Evolutionary conservation across 345 rosid species (phyloP), one percentile per base, ranked within the genome.

Genomic region (Arabis alpina): DNA sequence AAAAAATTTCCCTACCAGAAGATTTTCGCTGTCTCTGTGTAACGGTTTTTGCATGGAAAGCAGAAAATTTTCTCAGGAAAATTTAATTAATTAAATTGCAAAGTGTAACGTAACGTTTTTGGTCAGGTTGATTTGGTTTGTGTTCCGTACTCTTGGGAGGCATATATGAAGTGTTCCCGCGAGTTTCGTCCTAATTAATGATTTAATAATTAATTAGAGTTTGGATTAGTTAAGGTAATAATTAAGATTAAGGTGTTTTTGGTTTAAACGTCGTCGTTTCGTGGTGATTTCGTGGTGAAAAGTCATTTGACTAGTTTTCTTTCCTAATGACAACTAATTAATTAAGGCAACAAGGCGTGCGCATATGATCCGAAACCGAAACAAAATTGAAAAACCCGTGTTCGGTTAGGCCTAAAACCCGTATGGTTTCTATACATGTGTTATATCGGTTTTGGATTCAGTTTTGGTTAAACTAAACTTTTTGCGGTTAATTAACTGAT

Each of bases 101-200:
- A 54, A 54, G 54, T 62, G 43, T 54, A 47, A 49, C 53, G 43
- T 54, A 47, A 49, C 53, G 77, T 39, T 66, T 47, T 71, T 54
- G 39, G 53, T 50, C 37, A 51, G 10, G 4, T 64, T 4, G 30
- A 16, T 55, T 32, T 39, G 68, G 69, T 34, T 53, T 39, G 25
- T 19, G 25, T 49, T 71, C 82, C 86, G 82, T 39, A 59, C 56
- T 64, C 55, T 11, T 65, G 76, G 79, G 52, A 19, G 2, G 44
- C 57, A 34, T 62, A n/a, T 72, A 65, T 36, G 57, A 62, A 51
- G 55, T 42, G 51, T 77, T 83, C 85, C 85, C 85, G 83, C 87
- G 80, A 59, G 67, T 79, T 78, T 75, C 79, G 83, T 71, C 54
- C 37, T 69, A 10, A 44, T 37, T 13, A 59, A 37, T 41, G 19